Conservation (phyloP, 2,329 filamentous ascomycete genomes). For the Ophiosphaerella narmari region DNA sequence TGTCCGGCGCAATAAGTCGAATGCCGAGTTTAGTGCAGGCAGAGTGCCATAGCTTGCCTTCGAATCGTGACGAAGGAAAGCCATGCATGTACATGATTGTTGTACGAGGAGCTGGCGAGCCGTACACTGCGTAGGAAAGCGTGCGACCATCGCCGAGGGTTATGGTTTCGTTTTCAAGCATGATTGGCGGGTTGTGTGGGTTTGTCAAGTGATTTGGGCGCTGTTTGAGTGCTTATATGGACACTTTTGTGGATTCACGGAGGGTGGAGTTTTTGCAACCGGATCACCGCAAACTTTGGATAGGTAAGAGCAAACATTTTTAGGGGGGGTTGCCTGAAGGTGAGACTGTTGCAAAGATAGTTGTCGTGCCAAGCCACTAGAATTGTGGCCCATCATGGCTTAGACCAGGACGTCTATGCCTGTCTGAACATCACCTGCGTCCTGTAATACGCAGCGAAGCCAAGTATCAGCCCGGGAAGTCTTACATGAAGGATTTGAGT, state of each 20-base stretch:
- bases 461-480: too few species aligned
- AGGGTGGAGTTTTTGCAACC: too few species aligned
- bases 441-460: too few species aligned
- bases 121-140: conserved; percentile 53
- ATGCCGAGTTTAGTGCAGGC: conserved; percentile 40
- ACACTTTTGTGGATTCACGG: not conserved
- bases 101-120: conserved; percentile 46
- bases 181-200: conserved; percentile 1
- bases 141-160: conserved; percentile 44
- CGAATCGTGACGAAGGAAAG: conserved; percentile 50
- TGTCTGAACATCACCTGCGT: conserved; percentile 1
- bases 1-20: conserved; percentile 50
- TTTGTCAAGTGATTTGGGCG: too few species aligned
- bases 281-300: too few species aligned
- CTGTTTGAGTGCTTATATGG: not conserved
- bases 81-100: conserved; percentile 52
- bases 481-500: too few species aligned
- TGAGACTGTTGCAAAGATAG: not conserved
- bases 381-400: not conserved
- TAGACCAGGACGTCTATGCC: not conserved
- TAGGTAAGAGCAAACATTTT: too few species aligned
- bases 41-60: conserved; percentile 44
- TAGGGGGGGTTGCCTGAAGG: not conserved
- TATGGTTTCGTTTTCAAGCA: conserved; percentile 31
- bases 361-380: not conserved